A percentile compares a stretch with the other conserved stretches of the same genome.
Conservation (phyloP, 331 rosid species). For the Pyracantha coccinea region DNA sequence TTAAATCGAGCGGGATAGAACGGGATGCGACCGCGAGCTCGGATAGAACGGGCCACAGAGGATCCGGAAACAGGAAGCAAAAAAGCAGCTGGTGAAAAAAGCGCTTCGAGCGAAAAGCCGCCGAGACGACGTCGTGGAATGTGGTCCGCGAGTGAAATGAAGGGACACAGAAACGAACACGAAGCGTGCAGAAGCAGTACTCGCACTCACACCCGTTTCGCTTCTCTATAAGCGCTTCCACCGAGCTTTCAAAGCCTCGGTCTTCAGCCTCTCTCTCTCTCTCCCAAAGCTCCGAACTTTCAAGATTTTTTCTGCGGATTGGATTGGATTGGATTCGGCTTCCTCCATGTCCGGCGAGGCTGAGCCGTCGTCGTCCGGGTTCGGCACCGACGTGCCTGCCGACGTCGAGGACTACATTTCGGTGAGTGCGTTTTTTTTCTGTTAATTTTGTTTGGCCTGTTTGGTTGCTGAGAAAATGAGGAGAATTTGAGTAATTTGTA, state of each 20-base stretch:
- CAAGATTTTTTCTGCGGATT: not conserved
- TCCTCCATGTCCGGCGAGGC: conserved; percentile 39
- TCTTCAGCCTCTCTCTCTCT: too few species aligned
- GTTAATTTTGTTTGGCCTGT: not conserved
- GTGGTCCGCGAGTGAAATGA: conserved; percentile 73
- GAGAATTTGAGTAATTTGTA: not conserved
- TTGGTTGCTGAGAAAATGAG: conserved; percentile 6
- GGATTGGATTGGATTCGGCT: not conserved
- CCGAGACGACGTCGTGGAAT: conserved; percentile 53
- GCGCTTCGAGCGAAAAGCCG: not conserved
- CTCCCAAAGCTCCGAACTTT: not conserved
- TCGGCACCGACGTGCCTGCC: conserved; percentile 32
- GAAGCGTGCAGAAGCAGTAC: conserved; percentile 17
- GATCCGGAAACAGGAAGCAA: not conserved
- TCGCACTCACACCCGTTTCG: not conserved
- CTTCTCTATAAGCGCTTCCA: not conserved
- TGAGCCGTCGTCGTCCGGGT: not conserved
- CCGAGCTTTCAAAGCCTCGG: not conserved
- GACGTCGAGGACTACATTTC: conserved; percentile 64
- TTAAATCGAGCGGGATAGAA: not conserved
- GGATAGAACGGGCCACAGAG: not conserved
- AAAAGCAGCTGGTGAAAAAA: not conserved
- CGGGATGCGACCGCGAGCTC: not conserved
- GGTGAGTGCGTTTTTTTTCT: conserved; percentile 24
- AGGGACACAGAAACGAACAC: conserved; percentile 52